Evolutionary conservation across 1,284 basidiomycete genomes (phyloP), one percentile per base, ranked within the genome.

Genomic region (Trichosporon sp.): DNA sequence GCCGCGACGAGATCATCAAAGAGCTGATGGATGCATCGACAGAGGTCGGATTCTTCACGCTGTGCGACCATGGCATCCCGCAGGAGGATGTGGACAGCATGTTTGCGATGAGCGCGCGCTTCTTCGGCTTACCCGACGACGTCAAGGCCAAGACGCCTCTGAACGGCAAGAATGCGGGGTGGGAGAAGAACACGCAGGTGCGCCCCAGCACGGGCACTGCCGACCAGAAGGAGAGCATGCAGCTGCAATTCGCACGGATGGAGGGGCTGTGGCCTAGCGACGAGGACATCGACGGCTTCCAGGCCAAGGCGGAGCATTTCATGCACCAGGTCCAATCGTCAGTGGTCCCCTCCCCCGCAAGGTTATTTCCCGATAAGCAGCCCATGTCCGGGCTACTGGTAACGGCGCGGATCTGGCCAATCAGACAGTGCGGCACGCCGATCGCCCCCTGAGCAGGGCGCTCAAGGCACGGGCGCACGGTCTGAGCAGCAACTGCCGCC

Each of bases 231-330:
- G 65, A 67, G 58, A 54, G 37, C 32, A 58, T 67, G 46, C 62
- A 63, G 63, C 58, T 67, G n/a, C 73, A 73, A 57, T 74, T 74
- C 58, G 67, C 71, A 6, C 63, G 73, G 11, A 74, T 74, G 73
- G 73, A 74, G 21, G 73, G 73, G 1, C 62, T 74, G 13, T 74
- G 73, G 73, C 73, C 73, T 4, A 8, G 57, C 3, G 67, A 73
- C 21, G 65, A 69, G 29, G 68, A 73, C 56, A 27, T 70, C 7
- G 34, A 44, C 11, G 70, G 57, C 2, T 74, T 73, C 62, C 37
- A 63, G 32, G 27, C 27, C 3, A 25, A 49, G 19, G 67, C 69
- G 19, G 70, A 72, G 58, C 59, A 36, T 37, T 73, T 74, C 60
- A 74, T 74, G 73, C 36, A 60, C 8, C 66, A 71, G 46, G 62